Percentiles rank a stretch among this genome's conserved stretches.
phyloP scores from a whole-genome alignment of 495 filamentous ascomycete genomes.

The Emericellopsis terricola region DNA sequence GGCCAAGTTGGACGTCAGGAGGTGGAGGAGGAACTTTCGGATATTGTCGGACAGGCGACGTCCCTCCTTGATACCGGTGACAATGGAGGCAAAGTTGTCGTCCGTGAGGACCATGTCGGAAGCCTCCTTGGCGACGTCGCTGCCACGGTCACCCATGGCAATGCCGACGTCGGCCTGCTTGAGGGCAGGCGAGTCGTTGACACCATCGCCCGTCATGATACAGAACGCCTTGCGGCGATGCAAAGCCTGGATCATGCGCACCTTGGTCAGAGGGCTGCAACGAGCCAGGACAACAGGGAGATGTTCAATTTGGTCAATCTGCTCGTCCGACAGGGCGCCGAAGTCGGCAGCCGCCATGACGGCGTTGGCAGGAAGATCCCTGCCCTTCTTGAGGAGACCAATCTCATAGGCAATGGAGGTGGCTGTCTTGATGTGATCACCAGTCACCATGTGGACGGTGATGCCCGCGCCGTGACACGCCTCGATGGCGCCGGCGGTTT shows the following conservation, averaged over 20 bases:
- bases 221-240: slow-evolving; percentile 40
- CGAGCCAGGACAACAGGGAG: slow-evolving; percentile 54
- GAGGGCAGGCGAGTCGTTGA: slow-evolving; percentile 71
- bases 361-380: slow-evolving; percentile 9
- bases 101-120: slow-evolving; percentile 66
- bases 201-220: slow-evolving; percentile 84
- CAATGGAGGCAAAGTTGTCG: slow-evolving; percentile 73
- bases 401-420: slow-evolving; percentile 40
- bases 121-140: slow-evolving; percentile 76
- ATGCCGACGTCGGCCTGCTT: slow-evolving; percentile 74
- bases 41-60: slow-evolving; percentile 50
- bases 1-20: slow-evolving; percentile 38
- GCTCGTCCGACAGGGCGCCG: slow-evolving; percentile 40
- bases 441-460: slow-evolving; percentile 46
- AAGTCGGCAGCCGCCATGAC: slow-evolving; percentile 57
- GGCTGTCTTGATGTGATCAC: slow-evolving; percentile 45
- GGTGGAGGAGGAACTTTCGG: slow-evolving; percentile 48
- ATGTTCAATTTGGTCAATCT: slow-evolving; percentile 47
- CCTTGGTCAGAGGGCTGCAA: slow-evolving; percentile 54
- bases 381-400: slow-evolving; percentile 10
- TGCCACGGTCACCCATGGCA: slow-evolving; percentile 61
- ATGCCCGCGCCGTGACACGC: slow-evolving; percentile 37
- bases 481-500: slow-evolving; percentile 36
- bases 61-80: slow-evolving; percentile 44
- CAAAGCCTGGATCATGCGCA: slow-evolving; percentile 62